Evolutionary conservation across 805 yeast species (phyloP).

Genomic region (Yarrowia alimentaria): DNA sequence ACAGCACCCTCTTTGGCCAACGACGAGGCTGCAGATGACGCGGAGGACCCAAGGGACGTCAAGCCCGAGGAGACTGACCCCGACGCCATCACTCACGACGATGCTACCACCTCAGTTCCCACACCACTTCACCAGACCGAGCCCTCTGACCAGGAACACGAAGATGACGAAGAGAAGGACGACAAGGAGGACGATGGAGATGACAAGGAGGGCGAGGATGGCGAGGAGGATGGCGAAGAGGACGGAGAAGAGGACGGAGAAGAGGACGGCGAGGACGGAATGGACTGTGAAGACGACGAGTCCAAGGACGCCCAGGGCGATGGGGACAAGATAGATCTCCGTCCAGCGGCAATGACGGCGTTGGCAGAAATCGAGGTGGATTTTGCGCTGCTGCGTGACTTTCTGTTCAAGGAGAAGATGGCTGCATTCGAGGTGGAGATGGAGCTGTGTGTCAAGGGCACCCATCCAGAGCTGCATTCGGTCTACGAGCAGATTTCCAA

Average conservation of each 20-base stretch:
- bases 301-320: conserved; percentile 32
- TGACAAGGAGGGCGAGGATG: conserved; percentile 30
- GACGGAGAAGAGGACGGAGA: conserved; percentile 30
- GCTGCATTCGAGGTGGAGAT: conserved; percentile 75
- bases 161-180: conserved; percentile 30
- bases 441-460: conserved; percentile 80
- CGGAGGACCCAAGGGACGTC: conserved; percentile 27
- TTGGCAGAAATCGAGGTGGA: conserved; percentile 79
- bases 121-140: conserved; percentile 5
- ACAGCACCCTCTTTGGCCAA: no score
- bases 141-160: conserved; percentile 30
- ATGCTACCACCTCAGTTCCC: not conserved
- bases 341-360: conserved; percentile 64
- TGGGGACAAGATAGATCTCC: conserved; percentile 41
- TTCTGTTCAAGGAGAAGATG: conserved; percentile 78
- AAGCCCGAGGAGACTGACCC: conserved; percentile 13
- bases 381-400: conserved; percentile 83
- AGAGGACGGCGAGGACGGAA: conserved; percentile 31
- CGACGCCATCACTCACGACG: no score
- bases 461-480: conserved; percentile 83
- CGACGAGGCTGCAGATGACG: not conserved
- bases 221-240: conserved; percentile 39
- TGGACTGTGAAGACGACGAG: conserved; percentile 31
- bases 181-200: conserved; percentile 32
- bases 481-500: conserved; percentile 69